phyloP scores from a whole-genome alignment of 352 stramenopile species.

The Blastocystis sp. region DNA sequence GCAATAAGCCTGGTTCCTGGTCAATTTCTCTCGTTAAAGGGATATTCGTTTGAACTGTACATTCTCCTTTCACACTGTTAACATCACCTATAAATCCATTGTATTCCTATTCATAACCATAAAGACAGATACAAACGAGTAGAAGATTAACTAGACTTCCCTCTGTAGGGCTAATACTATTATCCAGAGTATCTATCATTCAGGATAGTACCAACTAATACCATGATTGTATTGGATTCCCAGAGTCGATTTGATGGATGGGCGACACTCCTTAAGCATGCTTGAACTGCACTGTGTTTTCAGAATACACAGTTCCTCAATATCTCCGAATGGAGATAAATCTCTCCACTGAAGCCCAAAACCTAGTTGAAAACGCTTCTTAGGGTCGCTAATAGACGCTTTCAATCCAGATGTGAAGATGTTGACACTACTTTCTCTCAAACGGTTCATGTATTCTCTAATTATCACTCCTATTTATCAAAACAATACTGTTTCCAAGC shows the following conservation, averaged over 20 bases:
- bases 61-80: neutral
- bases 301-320: conserved; percentile 43
- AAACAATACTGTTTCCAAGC: neutral
- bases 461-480: neutral
- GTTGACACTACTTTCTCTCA: conserved; percentile 24
- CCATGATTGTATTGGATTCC: neutral
- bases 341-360: neutral
- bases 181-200: neutral
- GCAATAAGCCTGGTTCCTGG: neutral
- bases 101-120: neutral
- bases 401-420: neutral
- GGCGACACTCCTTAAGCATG: conserved; percentile 41
- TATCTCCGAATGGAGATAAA: conserved; percentile 21
- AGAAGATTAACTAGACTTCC: neutral
- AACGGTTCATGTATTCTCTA: conserved; percentile 6
- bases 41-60: neutral
- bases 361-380: neutral
- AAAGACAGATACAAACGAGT: neutral
- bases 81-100: conserved; percentile 53
- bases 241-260: neutral
- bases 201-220: neutral
- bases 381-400: neutral
- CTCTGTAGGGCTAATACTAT: neutral
- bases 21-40: neutral
- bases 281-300: conserved; percentile 9